Evolutionary conservation across 2,329 filamentous ascomycete genomes (phyloP), one percentile per base, ranked within the genome.

Genomic region (Thielaviopsis musarum): DNA sequence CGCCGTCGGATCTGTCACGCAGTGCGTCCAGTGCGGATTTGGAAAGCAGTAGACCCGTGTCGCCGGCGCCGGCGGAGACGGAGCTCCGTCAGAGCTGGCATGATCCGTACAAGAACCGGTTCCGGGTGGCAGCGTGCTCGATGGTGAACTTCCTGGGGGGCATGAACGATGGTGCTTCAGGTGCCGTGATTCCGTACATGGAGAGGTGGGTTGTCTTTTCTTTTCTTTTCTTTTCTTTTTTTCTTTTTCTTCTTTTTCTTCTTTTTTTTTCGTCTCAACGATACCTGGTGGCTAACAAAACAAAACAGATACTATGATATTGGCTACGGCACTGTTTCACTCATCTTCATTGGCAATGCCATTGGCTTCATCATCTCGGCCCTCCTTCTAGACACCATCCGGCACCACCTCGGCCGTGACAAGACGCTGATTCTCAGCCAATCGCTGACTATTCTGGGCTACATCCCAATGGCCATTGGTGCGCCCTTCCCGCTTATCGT

Each of bases 311-410:
- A 86, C 65, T 94, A 91, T 67, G 64, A 76, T 61, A 88, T 93
- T 59, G 84, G 84, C 51, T 91, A 93, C 68, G 85, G 83, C 2
- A 71, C 88, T 9, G 86, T 93, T 2, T 91, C 88, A 1, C 74
- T 91, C 45, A 87, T 94, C 66, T 94, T 93, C 72, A 79, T 93
- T 30, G 80, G 84, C 52, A 87, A 87, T 65, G 87, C 88, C 0
- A 64, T 84, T 4, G 88, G 88, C 17, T 94, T 89, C 71, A 83
- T 94, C 66, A 69, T 77, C 13, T 84, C 85, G 1, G 88, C 88
- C 1, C 79, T 84, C 45, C 75, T 85, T 62, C 78, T 85, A n/a
- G 84, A 90, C 65, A 69, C 72, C 1, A 72, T 90, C 3, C 77
- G 83, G 58, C 71, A 72, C 5, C 77, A 77, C 21, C 70, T 90